These are phyloP conservation scores for Evernia prunastri DNA, from an alignment of 495 filamentous ascomycete genomes.

Conservation along the genomic window DNA sequence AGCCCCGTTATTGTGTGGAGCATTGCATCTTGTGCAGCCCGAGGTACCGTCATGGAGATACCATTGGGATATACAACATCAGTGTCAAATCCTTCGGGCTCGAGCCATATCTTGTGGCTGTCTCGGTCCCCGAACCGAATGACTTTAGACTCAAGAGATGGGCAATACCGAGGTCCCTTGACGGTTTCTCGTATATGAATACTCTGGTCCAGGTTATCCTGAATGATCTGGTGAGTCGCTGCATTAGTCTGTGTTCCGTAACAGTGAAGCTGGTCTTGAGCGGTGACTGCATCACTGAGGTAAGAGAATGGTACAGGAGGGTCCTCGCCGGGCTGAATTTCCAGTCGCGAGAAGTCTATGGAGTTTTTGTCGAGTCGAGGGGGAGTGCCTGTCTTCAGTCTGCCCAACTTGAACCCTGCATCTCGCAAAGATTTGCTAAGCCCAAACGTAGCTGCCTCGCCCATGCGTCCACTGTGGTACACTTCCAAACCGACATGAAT, in stretches of 20 bases:
- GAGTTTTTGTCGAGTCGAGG: constrained; percentile 76
- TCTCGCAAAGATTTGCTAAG: constrained; percentile 85
- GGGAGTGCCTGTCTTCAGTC: constrained; percentile 93
- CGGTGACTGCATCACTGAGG: constrained; percentile 67
- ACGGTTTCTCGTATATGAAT: constrained; percentile 96
- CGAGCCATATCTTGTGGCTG: constrained; percentile 89
- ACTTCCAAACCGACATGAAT: constrained; percentile 88
- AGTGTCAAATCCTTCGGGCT: constrained; percentile 90
- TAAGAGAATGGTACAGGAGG: constrained; percentile 90
- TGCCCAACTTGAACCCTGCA: constrained; percentile 84
- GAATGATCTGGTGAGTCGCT: constrained; percentile 74
- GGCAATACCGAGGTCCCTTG: constrained; percentile 90
- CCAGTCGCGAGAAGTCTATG: constrained; percentile 69
- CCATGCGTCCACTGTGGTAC: constrained; percentile 84
- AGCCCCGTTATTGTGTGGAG: constrained; percentile 79
- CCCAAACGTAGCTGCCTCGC: constrained; percentile 88
- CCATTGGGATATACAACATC: constrained; percentile 94
- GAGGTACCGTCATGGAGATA: constrained; percentile 92
- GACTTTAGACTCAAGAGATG: constrained; percentile 90
- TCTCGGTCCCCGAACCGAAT: constrained; percentile 75
- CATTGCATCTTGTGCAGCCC: constrained; percentile 73
- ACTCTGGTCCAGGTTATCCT: constrained; percentile 80
- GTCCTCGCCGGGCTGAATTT: constrained; percentile 72
- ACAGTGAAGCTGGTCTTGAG: constrained; percentile 74
- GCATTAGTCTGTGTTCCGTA: constrained; percentile 80